Percentiles rank a stretch among this genome's conserved stretches.
phyloP scores from a whole-genome alignment of 2,329 filamentous ascomycete species.

The Daldinia eschscholtzii region DNA sequence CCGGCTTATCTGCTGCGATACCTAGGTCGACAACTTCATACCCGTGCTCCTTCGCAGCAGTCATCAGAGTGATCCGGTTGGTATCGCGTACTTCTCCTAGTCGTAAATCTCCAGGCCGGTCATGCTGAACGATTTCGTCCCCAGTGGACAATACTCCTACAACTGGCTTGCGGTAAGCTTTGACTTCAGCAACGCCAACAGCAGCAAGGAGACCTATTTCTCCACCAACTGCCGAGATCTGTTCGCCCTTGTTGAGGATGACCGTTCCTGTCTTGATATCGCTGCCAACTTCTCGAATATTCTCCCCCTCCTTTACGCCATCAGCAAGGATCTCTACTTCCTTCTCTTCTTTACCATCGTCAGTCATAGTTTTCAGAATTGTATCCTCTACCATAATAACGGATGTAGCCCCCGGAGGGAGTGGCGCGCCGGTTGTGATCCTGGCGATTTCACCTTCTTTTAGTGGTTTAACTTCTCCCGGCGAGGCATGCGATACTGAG shows the following conservation, averaged over 20 bases:
- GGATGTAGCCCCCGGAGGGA: constrained; percentile 88
- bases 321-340: constrained; percentile 88
- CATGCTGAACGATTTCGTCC: constrained; percentile 88
- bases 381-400: constrained; percentile 99
- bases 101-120: constrained; percentile 70
- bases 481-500: constrained; percentile 86
- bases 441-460: constrained; percentile 82
- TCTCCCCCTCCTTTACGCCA: constrained; percentile 81
- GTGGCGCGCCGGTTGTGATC: constrained; percentile 93
- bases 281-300: constrained; percentile 90
- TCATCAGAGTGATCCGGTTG: constrained; percentile 88
- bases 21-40: constrained; percentile 87
- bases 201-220: constrained; percentile 92
- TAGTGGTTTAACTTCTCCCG: constrained; percentile 74
- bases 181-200: constrained; percentile 79
- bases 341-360: constrained; percentile 85
- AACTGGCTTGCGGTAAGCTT: constrained; percentile 79
- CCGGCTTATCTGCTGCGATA: constrained; percentile 81
- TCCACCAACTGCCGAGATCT: constrained; percentile 87
- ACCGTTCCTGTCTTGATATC: constrained; percentile 78
- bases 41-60: constrained; percentile 78
- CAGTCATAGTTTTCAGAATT: constrained; percentile 77
- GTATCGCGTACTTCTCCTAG: constrained; percentile 93
- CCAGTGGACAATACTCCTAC: constrained; percentile 93
- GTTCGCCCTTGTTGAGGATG: constrained; percentile 81